Percentiles rank a stretch among this genome's conserved stretches.
These are phyloP conservation scores for Cicer pinnatifidum DNA, from an alignment of 306 rosid genomes.

Conservation along the genomic window DNA sequence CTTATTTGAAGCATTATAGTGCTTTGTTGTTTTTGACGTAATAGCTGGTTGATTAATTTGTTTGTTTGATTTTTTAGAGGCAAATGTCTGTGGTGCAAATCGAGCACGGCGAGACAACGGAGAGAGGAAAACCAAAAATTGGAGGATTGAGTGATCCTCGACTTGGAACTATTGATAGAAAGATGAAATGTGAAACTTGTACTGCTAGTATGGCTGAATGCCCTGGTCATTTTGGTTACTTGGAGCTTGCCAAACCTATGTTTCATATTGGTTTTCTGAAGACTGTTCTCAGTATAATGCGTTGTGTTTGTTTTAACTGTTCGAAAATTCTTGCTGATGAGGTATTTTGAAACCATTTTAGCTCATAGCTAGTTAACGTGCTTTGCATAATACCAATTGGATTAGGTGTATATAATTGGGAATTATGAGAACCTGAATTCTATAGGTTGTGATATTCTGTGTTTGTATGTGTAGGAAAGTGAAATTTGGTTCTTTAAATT, in stretches of 20 bases:
- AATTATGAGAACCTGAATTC: not conserved
- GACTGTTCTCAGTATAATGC: conserved; percentile 81
- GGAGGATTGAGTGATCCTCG: conserved; percentile 92
- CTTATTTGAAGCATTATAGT: not conserved
- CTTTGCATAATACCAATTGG: not conserved
- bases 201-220: conserved; percentile 98
- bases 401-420: not conserved
- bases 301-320: conserved; percentile 94
- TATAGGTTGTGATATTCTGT: not conserved
- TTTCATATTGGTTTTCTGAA: conserved; percentile 93
- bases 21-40: not conserved
- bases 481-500: conserved; percentile 16
- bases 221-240: conserved; percentile 95
- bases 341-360: conserved; percentile 51
- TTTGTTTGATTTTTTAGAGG: conserved; percentile 57
- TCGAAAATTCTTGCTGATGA: conserved; percentile 87
- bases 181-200: conserved; percentile 94
- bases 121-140: conserved; percentile 87
- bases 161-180: conserved; percentile 90
- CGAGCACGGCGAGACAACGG: conserved; percentile 90
- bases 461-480: conserved; percentile 25
- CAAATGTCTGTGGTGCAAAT: conserved; percentile 98
- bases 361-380: not conserved
- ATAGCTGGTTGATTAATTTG: conserved; percentile 37
- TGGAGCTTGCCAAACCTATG: conserved; percentile 98